A percentile compares a stretch with the other conserved stretches of the same genome.
Conservation (phyloP, 139 green algal genomes). For the Ulvella scutata region DNA sequence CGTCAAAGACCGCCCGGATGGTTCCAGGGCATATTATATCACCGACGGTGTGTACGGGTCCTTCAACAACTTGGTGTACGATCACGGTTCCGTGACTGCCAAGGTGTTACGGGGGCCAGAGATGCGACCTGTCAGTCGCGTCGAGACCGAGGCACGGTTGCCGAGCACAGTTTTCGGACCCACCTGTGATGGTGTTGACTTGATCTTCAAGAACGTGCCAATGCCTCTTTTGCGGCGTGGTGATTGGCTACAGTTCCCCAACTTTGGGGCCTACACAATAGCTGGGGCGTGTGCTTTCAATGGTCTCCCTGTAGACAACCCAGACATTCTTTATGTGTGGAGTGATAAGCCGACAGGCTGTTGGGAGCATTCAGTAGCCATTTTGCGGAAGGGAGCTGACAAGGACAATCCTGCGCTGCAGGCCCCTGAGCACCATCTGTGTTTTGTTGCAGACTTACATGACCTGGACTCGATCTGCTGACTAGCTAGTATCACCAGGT, state of each 20-base stretch:
- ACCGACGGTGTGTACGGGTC: conserved; percentile 66
- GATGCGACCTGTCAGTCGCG: not conserved
- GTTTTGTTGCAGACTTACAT: not conserved
- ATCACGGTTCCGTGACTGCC: not conserved
- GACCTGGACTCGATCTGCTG: conserved; percentile 1
- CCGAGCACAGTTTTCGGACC: conserved; percentile 67
- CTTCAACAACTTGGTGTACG: conserved; percentile 57
- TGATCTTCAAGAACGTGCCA: conserved; percentile 47
- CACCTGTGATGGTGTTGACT: conserved; percentile 76
- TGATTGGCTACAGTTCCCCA: conserved; percentile 86
- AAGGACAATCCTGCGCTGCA: not conserved
- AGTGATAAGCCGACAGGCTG: not conserved
- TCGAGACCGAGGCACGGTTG: not conserved
- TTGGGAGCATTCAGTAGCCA: not conserved
- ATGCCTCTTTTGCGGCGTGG: conserved; percentile 68
- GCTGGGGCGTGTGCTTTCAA: conserved; percentile 75
- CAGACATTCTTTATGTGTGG: not conserved
- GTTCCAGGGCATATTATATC: not conserved
- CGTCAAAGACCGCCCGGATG: not conserved
- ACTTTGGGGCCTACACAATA: conserved; percentile 85
- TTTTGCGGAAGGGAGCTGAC: not conserved
- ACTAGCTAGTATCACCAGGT: too few relatives aligned
- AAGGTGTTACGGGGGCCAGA: not conserved
- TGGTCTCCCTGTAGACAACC: conserved; percentile 8
- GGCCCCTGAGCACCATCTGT: not conserved